Evolutionary conservation across 805 yeast genomes (phyloP), one percentile per base, ranked within the genome.

Genomic region (Myxozyma neotropica): DNA sequence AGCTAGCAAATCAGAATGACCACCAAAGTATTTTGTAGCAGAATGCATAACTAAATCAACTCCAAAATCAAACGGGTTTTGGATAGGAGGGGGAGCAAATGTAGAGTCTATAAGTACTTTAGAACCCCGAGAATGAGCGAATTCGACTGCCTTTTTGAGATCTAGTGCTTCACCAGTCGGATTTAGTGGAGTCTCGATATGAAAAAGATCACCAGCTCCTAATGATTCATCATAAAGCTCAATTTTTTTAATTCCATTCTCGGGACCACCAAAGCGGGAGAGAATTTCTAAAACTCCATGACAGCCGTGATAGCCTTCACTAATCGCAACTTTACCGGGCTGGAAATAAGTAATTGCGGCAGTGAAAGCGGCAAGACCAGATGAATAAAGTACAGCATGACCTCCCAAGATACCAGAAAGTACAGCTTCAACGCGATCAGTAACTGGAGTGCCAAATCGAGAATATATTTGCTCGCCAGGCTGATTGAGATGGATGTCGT

Each of bases 31-130:
- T 72, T 92, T 92, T 0, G 97, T 92, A 0, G 91, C 96, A 0
- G 97, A 89, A 73, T 92, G 97, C 82, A 93, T 77, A n/a, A 93
- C 84, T 65, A 90, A 75, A 72, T 93, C 97, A 31, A 87, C 96
- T 49, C 93, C 96, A 68, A 82, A 86, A 40, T 79, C 79, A 74
- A 90, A 89, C 4, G 96, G 93, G 61, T 89, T 82, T 67, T 84
- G 87, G 58, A 91, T 74, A 17, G 96, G 96, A 13, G 96, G 96
- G 21, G 97, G 96, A 8, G 96, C 97, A 74, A 93, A 89, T 0
- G 97, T 93, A 4, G 96, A 81, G 73, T 92, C 98, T 15, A 89
- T 84, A 26, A 84, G 69, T 13, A 92, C 74, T 24, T 77, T 68
- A 0, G 96, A 97, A 19, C 96, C 96, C 55, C 83, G 82, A 1